Base-by-base conservation (phyloP, 1,284 basidiomycete species). In the Grifola frondosa region DNA sequence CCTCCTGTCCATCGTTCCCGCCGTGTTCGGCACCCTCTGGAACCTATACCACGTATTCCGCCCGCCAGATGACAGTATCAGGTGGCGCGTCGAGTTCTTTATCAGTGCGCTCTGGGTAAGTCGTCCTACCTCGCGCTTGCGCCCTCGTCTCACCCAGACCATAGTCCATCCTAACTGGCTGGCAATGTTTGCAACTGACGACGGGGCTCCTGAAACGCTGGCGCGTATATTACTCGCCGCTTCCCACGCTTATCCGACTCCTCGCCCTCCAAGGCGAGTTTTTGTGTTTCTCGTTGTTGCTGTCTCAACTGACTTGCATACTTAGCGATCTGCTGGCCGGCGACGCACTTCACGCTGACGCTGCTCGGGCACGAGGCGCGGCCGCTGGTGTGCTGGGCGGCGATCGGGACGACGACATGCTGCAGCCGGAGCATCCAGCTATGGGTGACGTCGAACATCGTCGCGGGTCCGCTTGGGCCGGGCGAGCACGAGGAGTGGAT, bases 381-480 rank as follows among this genome's bases (percentile, higher is more conserved):
- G 9, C 91, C 91, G 0, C 74, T 84, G 11, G 68, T 80, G 3
- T 83, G 81, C 40, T 93, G 91, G 91, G 83, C 88, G 3, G 74
- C 83, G 8, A 84, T 93, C 36, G 89, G 81, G 1, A 89, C 84
- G 13, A 90, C 88, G 37, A 93, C 91, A 5, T 85, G 80, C 58
- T 64, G 81, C 40, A 84, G 80, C 49, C 72, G 86, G 32, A 77
- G 81, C 51, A 73, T 90, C 43, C 86, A 90, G 68, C 78, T 91
- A 33, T 91, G 88, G 88, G 88, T 89, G n/a, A 89, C 86, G 31
- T 87, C 83, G 58, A 90, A 90, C 58, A 70, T 90, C 46, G 57
- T 62, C 32, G 48, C 49, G 22, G 37, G 49, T 15, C 41, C 49
- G 15, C 28, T 38, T 21, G 41, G 26, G 44, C 34, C 8, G 32